Evolutionary conservation across 495 filamentous ascomycete species (phyloP).

Genomic region (Neurospora sp.): DNA sequence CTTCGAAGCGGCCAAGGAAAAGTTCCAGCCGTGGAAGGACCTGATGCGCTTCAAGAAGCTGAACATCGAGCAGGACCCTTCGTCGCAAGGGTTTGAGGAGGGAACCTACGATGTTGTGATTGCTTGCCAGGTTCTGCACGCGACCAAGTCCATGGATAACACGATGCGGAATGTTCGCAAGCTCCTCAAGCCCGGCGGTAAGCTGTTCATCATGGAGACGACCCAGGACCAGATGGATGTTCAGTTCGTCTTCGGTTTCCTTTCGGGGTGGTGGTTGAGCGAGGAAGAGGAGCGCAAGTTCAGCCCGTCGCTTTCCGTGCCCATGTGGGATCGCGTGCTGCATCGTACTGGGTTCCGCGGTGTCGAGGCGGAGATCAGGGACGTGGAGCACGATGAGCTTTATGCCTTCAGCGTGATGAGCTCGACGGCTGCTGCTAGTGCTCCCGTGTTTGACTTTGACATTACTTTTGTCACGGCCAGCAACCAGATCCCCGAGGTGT

Average conservation of each 20-base stretch:
- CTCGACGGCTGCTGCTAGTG: conserved; percentile 6
- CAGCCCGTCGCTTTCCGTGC: conserved; percentile 18
- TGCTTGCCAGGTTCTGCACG: conserved; percentile 44
- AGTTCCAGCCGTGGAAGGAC: conserved; percentile 26
- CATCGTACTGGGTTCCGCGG: conserved; percentile 18
- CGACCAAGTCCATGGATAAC: conserved; percentile 33
- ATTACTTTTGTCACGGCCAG: conserved; percentile 13
- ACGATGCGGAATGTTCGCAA: conserved; percentile 38
- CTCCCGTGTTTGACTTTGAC: conserved; percentile 16
- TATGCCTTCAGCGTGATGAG: conserved; percentile 22
- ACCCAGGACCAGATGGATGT: conserved; percentile 21
- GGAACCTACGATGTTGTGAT: conserved; percentile 40
- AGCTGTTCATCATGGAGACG: conserved; percentile 28
- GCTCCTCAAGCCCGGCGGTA: conserved; percentile 30
- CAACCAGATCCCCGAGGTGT: background rate
- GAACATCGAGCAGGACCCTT: conserved; percentile 36
- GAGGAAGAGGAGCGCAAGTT: conserved; percentile 29
- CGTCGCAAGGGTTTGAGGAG: conserved; percentile 35
- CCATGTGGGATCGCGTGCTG: conserved; percentile 23
- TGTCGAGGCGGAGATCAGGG: conserved; percentile 20
- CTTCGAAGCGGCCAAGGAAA: conserved; percentile 37
- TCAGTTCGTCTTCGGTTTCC: conserved; percentile 22
- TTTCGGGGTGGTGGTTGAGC: conserved; percentile 25
- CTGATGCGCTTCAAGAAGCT: conserved; percentile 29
- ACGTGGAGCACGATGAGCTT: conserved; percentile 21